These are phyloP conservation scores for Lentinula sp. DNA, from an alignment of 768 basidiomycete species.

Conservation along the genomic window DNA sequence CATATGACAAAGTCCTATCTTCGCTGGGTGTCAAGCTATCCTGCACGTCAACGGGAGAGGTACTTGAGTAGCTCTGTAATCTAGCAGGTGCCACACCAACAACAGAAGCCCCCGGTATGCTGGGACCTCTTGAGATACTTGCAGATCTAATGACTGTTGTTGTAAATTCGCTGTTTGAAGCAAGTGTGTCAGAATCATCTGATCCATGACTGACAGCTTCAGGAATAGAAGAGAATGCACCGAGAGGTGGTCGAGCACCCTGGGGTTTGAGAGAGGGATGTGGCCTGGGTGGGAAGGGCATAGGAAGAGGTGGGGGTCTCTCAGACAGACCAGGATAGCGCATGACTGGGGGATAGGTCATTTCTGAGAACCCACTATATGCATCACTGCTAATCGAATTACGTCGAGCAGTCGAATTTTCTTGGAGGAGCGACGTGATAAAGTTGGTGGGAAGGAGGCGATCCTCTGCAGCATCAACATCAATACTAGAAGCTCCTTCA, in stretches of 20 bases:
- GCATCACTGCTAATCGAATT: conserved; percentile 27
- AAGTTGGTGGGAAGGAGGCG: conserved; percentile 54
- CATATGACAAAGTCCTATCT: conserved; percentile 4
- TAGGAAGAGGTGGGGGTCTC: conserved; percentile 7
- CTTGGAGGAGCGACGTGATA: conserved; percentile 50
- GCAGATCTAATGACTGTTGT: conserved; percentile 19
- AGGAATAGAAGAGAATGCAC: conserved; percentile 26
- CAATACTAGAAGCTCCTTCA: conserved; percentile 53
- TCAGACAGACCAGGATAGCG: conserved; percentile 12
- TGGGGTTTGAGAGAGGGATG: conserved; percentile 12
- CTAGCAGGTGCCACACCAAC: conserved; percentile 27
- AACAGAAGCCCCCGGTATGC: conserved; percentile 17
- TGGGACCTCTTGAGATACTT: conserved; percentile 15
- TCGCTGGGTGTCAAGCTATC: not conserved
- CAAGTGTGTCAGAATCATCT: conserved; percentile 33
- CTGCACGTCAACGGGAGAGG: conserved; percentile 2
- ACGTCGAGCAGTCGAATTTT: conserved; percentile 16
- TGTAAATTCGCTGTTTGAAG: conserved; percentile 20
- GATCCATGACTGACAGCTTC: conserved; percentile 20
- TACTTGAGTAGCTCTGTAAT: conserved; percentile 18
- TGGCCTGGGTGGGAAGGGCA: conserved; percentile 9
- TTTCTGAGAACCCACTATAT: conserved; percentile 46
- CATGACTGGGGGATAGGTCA: conserved; percentile 44
- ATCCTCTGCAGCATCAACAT: conserved; percentile 51
- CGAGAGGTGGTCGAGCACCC: conserved; percentile 26